phyloP scores from a whole-genome alignment of 148 eudicot species.

The Fagopyrum homotropicum region DNA sequence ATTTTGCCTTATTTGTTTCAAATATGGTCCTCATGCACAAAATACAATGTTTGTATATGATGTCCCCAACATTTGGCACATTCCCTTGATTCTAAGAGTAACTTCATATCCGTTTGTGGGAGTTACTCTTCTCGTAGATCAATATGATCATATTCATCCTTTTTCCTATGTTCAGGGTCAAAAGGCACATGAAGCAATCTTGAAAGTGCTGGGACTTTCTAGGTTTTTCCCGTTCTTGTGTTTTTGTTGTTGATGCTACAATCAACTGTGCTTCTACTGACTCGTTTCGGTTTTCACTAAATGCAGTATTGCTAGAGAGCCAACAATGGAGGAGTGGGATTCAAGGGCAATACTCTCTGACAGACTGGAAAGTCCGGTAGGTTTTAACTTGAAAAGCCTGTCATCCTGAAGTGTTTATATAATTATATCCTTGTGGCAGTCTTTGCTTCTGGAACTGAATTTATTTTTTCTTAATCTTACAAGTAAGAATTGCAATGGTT shows the following conservation, averaged over 20 bases:
- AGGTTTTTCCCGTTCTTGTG: slow-evolving; percentile 39
- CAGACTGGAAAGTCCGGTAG: slow-evolving; percentile 57
- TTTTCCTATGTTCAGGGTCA: slow-evolving; percentile 44
- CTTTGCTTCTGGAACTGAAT: not conserved
- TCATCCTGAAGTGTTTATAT: slow-evolving; percentile 9
- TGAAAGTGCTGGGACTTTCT: slow-evolving; percentile 68
- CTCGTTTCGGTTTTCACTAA: slow-evolving; percentile 1
- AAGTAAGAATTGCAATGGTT: slow-evolving; percentile 97
- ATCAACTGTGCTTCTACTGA: not conserved
- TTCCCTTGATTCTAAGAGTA: slow-evolving; percentile 87
- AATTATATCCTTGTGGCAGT: not conserved
- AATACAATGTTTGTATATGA: slow-evolving; percentile 74
- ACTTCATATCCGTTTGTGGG: slow-evolving; percentile 15
- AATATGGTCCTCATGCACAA: slow-evolving; percentile 36
- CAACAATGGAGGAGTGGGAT: slow-evolving; percentile 76
- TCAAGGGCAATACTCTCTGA: slow-evolving; percentile 64
- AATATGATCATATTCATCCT: not conserved
- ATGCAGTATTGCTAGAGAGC: slow-evolving; percentile 51
- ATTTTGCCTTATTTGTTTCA: not conserved
- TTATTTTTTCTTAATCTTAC: slow-evolving; percentile 15
- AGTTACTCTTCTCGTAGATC: not conserved
- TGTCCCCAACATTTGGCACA: slow-evolving; percentile 96
- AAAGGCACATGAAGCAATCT: slow-evolving; percentile 88
- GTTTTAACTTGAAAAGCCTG: slow-evolving; percentile 15
- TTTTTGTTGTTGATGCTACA: not conserved